Evolutionary conservation across 352 stramenopile species (phyloP), one percentile per base, ranked within the genome.

Genomic region (Saprolegnia parasitica): DNA sequence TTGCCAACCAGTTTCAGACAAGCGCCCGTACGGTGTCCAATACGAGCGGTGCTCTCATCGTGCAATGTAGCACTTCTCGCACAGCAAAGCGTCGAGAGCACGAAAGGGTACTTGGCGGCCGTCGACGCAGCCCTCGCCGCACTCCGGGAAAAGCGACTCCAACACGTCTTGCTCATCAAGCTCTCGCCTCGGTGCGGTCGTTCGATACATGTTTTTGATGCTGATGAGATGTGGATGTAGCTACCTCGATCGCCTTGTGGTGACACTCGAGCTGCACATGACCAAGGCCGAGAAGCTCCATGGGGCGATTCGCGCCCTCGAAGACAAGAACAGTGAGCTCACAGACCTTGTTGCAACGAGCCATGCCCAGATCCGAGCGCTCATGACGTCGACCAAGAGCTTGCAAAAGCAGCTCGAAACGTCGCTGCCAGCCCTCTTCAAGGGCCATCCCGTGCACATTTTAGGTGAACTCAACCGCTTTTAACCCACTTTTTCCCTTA

Each of bases 391-490:
- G 21, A 91, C 84, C 45, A 90, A 88, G 72, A 83, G 81, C 49
- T 70, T 93, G 56, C 89, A 90, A 77, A 77, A 50, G 15, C 56
- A 91, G 81, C 56, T 93, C 56, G 83, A 93, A 73, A 71, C 55
- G 40, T 76, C 76, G 13, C 56, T 93, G 56, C 82, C 83, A 3
- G 42, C 76, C 21, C 65, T 93, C 21, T 93, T 91, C 66, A 89
- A 89, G 72, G 85, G 85, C 8, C 84, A 88, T 76, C 84, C 83
- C 55, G 81, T 93, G 29, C 89, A 89, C 73, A 88, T 93, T 65
- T 75, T 91, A n/a, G 85, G 85, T 26, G 85, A 90, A 26, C 75
- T 93, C 47, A 92, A 90, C 78, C n/a, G 47, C 2, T 29, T 55
- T 55, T 55, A 55, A 55, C 47, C 2, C 24, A 35, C 29, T 35